Evolutionary conservation across 73 alveolate genomes (phyloP).

Genomic region (Tetrahymena thermophila): DNA sequence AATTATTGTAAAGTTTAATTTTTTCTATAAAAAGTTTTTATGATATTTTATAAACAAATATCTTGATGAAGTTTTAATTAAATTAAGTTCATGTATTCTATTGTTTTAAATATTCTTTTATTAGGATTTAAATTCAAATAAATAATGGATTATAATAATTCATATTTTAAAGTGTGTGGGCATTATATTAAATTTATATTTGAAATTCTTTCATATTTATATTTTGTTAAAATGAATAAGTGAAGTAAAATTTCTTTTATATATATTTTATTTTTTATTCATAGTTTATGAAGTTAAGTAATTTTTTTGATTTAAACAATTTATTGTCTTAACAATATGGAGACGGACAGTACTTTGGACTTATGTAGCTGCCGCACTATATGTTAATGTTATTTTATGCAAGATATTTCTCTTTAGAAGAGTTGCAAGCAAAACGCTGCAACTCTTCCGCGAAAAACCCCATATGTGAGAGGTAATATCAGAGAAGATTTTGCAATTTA

Average conservation of each 20-base stretch:
- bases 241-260: background rate
- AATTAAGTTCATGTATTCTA: too few relatives aligned
- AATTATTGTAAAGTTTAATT: too few relatives aligned
- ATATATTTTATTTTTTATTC: background rate
- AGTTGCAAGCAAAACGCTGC: background rate
- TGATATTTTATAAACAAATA: too few relatives aligned
- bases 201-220: too few relatives aligned
- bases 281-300: background rate
- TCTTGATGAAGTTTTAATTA: too few relatives aligned
- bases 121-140: too few relatives aligned
- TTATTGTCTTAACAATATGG: background rate
- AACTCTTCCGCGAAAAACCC: background rate
- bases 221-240: too few relatives aligned
- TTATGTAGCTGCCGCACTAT: conserved; percentile 1
- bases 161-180: too few relatives aligned
- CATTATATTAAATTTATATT: too few relatives aligned
- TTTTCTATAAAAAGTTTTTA: too few relatives aligned
- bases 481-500: background rate
- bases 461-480: background rate
- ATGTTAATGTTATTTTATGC: background rate
- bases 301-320: background rate
- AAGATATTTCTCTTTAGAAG: background rate
- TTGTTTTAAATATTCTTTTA: too few relatives aligned
- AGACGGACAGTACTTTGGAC: background rate
- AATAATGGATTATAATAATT: too few relatives aligned